Evolutionary conservation across 1,284 basidiomycete species (phyloP), one percentile per base, ranked within the genome.

Genomic region (Takashimella koratensis): DNA sequence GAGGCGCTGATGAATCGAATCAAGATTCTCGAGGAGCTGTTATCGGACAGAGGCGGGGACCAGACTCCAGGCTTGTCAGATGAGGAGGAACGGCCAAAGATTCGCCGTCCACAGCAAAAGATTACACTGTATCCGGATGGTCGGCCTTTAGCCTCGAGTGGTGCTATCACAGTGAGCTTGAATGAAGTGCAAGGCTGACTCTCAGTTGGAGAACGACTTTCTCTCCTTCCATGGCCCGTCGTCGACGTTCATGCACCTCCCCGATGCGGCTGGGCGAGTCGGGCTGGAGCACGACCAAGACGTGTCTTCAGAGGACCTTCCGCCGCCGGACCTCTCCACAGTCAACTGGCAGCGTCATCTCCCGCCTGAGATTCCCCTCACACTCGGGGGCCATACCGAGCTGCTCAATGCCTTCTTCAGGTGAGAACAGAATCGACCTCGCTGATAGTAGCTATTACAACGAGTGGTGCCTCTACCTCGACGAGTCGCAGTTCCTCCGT

Each of bases 161-260:
- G 30, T 36, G 30, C 30, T 36, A 36, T 36, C 30, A 36, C 30
- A 36, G 30, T 36, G 30, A 36, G 24, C 11, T 36, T 8, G 30
- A 8, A 8, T 36, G 30, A 36, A 36, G 16, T 36, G 16, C 16
- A 16, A 36, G 10, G 10, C 16, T 36, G 30, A 36, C 30, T 36
- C 30, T 10, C 22, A 55, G 53, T 26, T 55, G 16, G 53, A 55
- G 12, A 42, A 51, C 26, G 49, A 55, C n/a, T 47, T 39, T 20
- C 39, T 54, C 25, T 45, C 41, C 26, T 45, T 56, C 20, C 52
- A 60, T 46, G 58, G 56, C 6, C 58, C 58, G 13, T 54, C 58
- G 5, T 54, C 52, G 13, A 52, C 52, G 2, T 60, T 47, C 46
- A 58, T 49, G 53, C 56, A 58, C 36, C 43, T 58, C 12, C 49